phyloP scores from a whole-genome alignment of 352 stramenopile genomes.

The Discostella stelligera region DNA sequence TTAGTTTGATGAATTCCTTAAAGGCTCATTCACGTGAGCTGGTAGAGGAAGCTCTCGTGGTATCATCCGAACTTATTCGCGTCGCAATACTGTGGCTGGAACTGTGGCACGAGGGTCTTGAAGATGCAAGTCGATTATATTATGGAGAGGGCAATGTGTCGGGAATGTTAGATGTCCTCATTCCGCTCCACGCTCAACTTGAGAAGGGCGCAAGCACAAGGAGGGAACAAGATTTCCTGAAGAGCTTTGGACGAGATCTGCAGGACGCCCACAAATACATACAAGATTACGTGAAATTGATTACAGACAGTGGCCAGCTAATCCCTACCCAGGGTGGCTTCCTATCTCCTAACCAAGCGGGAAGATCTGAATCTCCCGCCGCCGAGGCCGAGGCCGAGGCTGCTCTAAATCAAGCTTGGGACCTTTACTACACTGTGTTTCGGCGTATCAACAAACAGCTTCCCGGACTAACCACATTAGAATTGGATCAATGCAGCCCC shows the following conservation, averaged over 20 bases:
- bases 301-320: conserved; percentile 59
- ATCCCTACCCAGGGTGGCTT: conserved; percentile 72
- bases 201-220: conserved; percentile 80
- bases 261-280: conserved; percentile 84
- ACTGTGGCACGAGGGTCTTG: conserved; percentile 96
- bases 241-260: conserved; percentile 89
- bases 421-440: conserved; percentile 98
- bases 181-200: conserved; percentile 91
- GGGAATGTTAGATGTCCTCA: conserved; percentile 92
- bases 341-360: conserved; percentile 48
- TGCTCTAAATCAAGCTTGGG: conserved; percentile 94
- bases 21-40: conserved; percentile 90
- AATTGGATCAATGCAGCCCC: conserved; percentile 94
- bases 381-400: conserved; percentile 70
- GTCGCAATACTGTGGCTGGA: conserved; percentile 99
- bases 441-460: conserved; percentile 90
- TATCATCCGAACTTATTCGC: conserved; percentile 97
- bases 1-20: conserved; percentile 93
- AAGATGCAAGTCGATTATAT: conserved; percentile 94
- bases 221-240: conserved; percentile 76
- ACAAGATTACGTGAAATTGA: conserved; percentile 78
- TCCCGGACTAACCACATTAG: conserved; percentile 91
- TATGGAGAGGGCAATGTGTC: conserved; percentile 96
- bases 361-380: conserved; percentile 40
- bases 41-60: conserved; percentile 95